phyloP scores from a whole-genome alignment of 2,329 filamentous ascomycete genomes.

The Apiospora malaysiana region DNA sequence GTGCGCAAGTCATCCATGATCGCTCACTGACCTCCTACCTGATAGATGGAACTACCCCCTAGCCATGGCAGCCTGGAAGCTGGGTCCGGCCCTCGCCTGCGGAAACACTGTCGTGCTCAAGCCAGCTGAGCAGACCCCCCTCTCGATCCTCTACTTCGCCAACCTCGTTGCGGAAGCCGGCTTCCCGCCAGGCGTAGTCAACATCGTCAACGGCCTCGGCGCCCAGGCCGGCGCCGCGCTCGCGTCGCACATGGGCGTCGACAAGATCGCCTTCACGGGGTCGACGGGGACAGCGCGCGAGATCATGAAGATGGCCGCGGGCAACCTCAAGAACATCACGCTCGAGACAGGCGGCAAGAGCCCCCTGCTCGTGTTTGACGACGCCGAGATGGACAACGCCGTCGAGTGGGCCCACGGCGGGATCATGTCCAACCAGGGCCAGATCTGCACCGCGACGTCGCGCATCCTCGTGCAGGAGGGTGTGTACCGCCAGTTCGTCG shows the following conservation, averaged over 20 bases:
- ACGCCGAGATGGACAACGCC: slow-evolving; percentile 77
- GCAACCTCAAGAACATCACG: slow-evolving; percentile 78
- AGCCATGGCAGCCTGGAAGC: slow-evolving; percentile 84
- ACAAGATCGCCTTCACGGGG: slow-evolving; percentile 85
- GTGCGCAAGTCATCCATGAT: slow-evolving; percentile 31
- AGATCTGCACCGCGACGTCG: slow-evolving; percentile 76
- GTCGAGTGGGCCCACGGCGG: slow-evolving; percentile 79
- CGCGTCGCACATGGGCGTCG: slow-evolving; percentile 76
- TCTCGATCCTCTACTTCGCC: slow-evolving; percentile 70
- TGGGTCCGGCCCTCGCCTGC: slow-evolving; percentile 73
- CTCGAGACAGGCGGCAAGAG: slow-evolving; percentile 79
- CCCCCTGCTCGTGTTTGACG: slow-evolving; percentile 80
- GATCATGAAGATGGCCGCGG: slow-evolving; percentile 77
- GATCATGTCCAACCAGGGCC: slow-evolving; percentile 70
- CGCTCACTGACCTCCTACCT: neutral
- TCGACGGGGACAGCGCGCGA: slow-evolving; percentile 74
- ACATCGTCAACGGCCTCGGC: slow-evolving; percentile 79
- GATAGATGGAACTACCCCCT: slow-evolving; percentile 78
- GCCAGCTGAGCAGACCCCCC: slow-evolving; percentile 77
- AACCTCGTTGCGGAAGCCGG: slow-evolving; percentile 75
- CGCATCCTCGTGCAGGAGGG: slow-evolving; percentile 85
- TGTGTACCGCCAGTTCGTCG: slow-evolving; percentile 87
- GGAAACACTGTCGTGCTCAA: slow-evolving; percentile 78
- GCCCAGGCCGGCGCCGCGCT: slow-evolving; percentile 79
- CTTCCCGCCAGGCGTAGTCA: slow-evolving; percentile 78